Base-by-base conservation (phyloP, 2,329 filamentous ascomycete genomes). In the Tolypocladium pustulatum region DNA sequence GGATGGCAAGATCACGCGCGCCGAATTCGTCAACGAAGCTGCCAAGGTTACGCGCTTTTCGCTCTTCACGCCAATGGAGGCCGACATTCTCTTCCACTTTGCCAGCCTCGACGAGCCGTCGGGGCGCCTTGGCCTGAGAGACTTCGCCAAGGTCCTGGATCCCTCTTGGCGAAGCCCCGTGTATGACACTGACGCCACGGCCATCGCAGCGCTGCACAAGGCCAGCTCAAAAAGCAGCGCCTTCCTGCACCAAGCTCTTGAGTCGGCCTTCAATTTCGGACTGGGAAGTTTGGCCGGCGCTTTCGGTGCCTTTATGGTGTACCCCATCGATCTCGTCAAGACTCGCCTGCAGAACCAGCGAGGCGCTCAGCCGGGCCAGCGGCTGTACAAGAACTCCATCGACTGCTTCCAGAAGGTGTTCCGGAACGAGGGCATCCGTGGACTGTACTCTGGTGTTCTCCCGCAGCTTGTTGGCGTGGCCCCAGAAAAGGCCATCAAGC, bases 401-500 rank as follows among this genome's bases (percentile, higher is more conserved):
- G 94, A 99, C 75, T 99, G 94, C 73, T 91, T 92, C 61, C 86
- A 83, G 72, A 99, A 97, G 76, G 92, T 99, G 46, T 79, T 97
- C 62, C 85, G 86, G 62, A 97, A 97, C 69, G 94, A 99, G 75
- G 94, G 94, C 59, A 82, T 96, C 73, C 81, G 80, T 43, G 94
- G 94, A 27, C 76, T 99, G 55, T 99, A 99, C 78, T 96, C 93
- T 55, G 94, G 94, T 70, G 91, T 99, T 25, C 74, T 97, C 57
- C 94, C 94, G 13, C 94, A 99, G 78, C 82, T 99, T 53, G 90
- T 99, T 62, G 94, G 94, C 73, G 94, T 99, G 53, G 94, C 94
- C n/a, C 94, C 94, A 2, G 94, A 99, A 74, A 99, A 99, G 80
- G 94, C 94, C 66, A 99, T 99, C 78, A 99, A 99, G 79, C 84